Base-by-base conservation (phyloP, 306 rosid genomes). In the Casuarina glauca region DNA sequence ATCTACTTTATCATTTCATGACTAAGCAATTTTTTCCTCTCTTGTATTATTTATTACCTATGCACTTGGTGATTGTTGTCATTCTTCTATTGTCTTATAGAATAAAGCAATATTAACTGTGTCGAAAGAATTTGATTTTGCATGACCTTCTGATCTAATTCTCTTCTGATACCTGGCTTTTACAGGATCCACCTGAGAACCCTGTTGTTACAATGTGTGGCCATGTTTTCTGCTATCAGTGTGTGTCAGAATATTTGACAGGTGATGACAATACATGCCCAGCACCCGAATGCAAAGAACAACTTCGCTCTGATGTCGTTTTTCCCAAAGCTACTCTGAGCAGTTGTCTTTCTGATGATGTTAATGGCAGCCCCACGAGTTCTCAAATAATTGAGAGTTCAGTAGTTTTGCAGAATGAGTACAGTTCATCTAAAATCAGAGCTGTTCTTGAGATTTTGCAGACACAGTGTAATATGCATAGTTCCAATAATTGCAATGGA, bases 191-290 rank as follows among this genome's bases (percentile, higher is more conserved):
- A 54, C 97, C 97, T 19, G 97, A 93, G 69, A 86, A 87, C 74
- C 90, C 98, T 70, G 96, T 93, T 84, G 86, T 93, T 76, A 91
- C 98, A 0, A 85, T 89, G 93, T 95, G 99, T 78, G 88, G 97
- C 74, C 99, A 95, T 86, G 96, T 93, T 79, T 93, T 91, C 89
- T 95, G 99, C 87, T 88, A 87, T 82, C 94, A 93, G 76, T 95
- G 99, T 74, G 90, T 95, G 50, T 90, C 96, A 36, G 99, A 95
- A 54, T 79, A 75, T 86, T 69, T 93, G 94, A 88, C 93, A 0
- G 91, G 94, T 19, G 97, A 91, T 79, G 96, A 95, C 49, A 91
- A 84, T 81, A 86, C 43, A 69, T 95, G 99, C 81, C 98, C 98
- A 20, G 97, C 89, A 58, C 58, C 19, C 63, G 88, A 72, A 77